Base-by-base conservation (phyloP, 2,329 filamentous ascomycete species). In the Coniochaeta pulveracea region DNA sequence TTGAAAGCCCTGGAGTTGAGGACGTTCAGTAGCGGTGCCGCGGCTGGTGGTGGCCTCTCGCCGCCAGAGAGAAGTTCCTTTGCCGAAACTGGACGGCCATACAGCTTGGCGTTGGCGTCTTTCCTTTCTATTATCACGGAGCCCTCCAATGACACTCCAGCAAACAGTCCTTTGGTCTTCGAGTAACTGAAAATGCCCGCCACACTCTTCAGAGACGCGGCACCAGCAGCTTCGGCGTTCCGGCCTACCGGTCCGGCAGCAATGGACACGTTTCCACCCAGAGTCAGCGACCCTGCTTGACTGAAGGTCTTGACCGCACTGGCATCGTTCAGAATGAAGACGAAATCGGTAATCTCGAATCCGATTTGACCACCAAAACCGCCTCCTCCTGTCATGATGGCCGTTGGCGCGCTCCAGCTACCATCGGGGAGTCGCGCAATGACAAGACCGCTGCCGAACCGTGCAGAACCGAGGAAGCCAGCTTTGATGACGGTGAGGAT, bases 121-220 rank as follows among this genome's bases (percentile, higher is more conserved):
- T 86, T 81, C 42, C 91, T 76, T 63, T 98, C 91, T 42, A 96
- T 84, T 43, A 98, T 80, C 34, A 84, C 86, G 40, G 82, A 89
- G 15, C 91, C 91, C 56, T 98, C 91, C 44, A 98, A 64, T 46
- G 84, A 93, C 30, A 98, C 88, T 51, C 91, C 91, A 5, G 91
- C 91, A 47, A 98, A 98, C 19, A 98, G 64, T 14, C 91, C 91
- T 64, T 95, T 96, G 10, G 91, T 98, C 63, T 95, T 96, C 55
- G 82, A 91, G 67, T 98, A 98, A 49, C 84, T 85, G 65, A 98
- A 98, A 32, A 98, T 80, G 34, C 85, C 91, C 0, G 88, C 83
- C 7, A 96, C 81, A 41, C 85, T 79, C 63, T 78, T 89, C 42
- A 93, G 68, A 45, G 85, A 94, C 6, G 91, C 91, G 10, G 88